These are phyloP conservation scores for Platanthera zijinensis DNA, from an alignment of 106 monocot genomes.

Conservation along the genomic window DNA sequence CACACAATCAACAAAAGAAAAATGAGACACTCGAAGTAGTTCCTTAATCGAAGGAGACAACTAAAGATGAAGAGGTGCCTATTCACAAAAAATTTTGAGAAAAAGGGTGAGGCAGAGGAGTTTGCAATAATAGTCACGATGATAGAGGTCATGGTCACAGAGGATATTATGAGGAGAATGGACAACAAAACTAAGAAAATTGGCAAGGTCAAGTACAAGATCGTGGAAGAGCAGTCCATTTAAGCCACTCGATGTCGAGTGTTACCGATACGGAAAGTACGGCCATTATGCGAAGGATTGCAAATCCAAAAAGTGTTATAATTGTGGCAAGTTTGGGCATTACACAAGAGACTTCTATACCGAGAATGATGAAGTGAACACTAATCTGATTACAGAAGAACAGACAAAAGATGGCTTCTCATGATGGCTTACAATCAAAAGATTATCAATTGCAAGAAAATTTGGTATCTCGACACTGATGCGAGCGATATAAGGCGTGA, in stretches of 20 bases:
- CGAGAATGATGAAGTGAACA: background rate
- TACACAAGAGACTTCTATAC: background rate
- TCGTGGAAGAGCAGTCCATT: too few relatives aligned
- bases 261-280: background rate
- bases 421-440: too few relatives aligned
- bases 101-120: conserved; percentile 14
- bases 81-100: conserved; percentile 15
- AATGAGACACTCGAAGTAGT: background rate
- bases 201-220: too few relatives aligned
- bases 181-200: too few relatives aligned
- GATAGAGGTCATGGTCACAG: background rate
- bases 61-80: conserved; percentile 18
- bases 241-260: too few relatives aligned
- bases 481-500: too few relatives aligned
- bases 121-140: conserved; percentile 9
- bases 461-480: too few relatives aligned
- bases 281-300: background rate
- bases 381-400: background rate
- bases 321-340: background rate
- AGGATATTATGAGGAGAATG: too few relatives aligned
- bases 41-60: background rate
- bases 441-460: too few relatives aligned
- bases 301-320: too few relatives aligned
- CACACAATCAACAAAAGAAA: conserved; percentile 12
- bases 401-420: background rate